Evolutionary conservation across 2,329 filamentous ascomycete species (phyloP).

Genomic region (Chrysoporthe puriensis): DNA sequence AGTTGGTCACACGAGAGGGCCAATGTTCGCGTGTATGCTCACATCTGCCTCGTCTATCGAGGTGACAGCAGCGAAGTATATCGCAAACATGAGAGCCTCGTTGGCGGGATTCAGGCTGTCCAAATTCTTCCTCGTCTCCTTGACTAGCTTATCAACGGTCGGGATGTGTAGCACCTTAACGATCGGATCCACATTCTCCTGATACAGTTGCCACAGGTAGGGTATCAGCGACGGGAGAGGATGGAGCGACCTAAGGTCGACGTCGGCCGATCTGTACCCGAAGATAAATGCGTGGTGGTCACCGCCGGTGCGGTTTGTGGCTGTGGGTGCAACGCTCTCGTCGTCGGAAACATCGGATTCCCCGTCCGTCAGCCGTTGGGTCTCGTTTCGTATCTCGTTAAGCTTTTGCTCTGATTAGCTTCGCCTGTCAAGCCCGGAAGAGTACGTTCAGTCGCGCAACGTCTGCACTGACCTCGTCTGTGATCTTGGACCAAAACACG

Average conservation of each 20-base stretch:
- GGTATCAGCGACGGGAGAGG: constrained; percentile 67
- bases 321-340: constrained; percentile 58
- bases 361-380: constrained; percentile 51
- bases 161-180: constrained; percentile 74
- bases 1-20: background rate
- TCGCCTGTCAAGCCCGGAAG: background rate
- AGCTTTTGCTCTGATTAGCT: constrained; percentile 37
- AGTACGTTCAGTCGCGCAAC: background rate
- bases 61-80: constrained; percentile 62
- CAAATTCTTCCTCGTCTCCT: constrained; percentile 62
- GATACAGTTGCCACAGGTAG: constrained; percentile 71
- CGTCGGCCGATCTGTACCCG: constrained; percentile 71
- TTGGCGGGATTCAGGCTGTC: constrained; percentile 59
- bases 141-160: constrained; percentile 63
- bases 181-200: constrained; percentile 74
- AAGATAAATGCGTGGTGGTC: constrained; percentile 74
- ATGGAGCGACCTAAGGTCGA: constrained; percentile 67
- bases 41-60: constrained; percentile 66
- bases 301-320: constrained; percentile 42
- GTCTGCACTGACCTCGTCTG: constrained; percentile 64
- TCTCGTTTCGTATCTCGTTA: constrained; percentile 53
- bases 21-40: constrained; percentile 21
- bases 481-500: constrained; percentile 76
- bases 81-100: constrained; percentile 67
- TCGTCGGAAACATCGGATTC: constrained; percentile 60